A percentile compares a stretch with the other conserved stretches of the same genome.
These are phyloP conservation scores for Schizochytrium sp. DNA, from an alignment of 108 stramenopile genomes.

Conservation along the genomic window DNA sequence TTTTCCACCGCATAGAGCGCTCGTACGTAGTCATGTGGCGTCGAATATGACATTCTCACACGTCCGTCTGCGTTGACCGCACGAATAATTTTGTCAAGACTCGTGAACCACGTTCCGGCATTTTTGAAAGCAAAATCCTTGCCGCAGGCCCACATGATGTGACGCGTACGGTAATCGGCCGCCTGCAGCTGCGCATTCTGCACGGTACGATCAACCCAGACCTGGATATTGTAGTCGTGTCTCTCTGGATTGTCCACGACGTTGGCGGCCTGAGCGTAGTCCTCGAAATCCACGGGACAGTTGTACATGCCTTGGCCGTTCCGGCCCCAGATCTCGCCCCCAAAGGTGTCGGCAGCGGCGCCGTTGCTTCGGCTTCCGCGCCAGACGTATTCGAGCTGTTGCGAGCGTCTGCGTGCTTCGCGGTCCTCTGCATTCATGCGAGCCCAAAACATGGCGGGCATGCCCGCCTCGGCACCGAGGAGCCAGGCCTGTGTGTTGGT, in stretches of 20 bases:
- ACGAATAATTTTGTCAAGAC: slow-evolving; percentile 40
- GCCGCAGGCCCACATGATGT: slow-evolving; percentile 21
- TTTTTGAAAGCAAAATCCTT: slow-evolving; percentile 40
- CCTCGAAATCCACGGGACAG: slow-evolving; percentile 78
- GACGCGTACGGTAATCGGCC: background rate
- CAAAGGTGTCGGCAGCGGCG: slow-evolving; percentile 55
- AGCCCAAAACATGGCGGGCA: slow-evolving; percentile 83
- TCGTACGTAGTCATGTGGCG: slow-evolving; percentile 66
- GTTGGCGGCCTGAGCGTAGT: slow-evolving; percentile 33
- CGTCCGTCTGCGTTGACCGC: slow-evolving; percentile 46
- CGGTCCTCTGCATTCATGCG: slow-evolving; percentile 90
- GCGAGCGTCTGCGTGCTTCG: slow-evolving; percentile 48
- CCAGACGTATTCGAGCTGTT: slow-evolving; percentile 18
- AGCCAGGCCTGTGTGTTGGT: slow-evolving; percentile 76
- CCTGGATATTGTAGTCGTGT: slow-evolving; percentile 12
- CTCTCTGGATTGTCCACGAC: slow-evolving; percentile 40
- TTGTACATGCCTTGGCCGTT: slow-evolving; percentile 16
- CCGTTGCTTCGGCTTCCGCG: slow-evolving; percentile 20
- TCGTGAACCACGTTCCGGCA: slow-evolving; percentile 38
- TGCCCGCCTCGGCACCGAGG: slow-evolving; percentile 65
- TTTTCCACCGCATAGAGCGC: slow-evolving; percentile 45
- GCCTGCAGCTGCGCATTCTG: background rate
- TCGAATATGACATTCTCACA: slow-evolving; percentile 74
- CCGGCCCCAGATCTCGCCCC: slow-evolving; percentile 64
- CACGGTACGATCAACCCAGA: background rate